Evolutionary conservation across 768 basidiomycete genomes (phyloP).

Genomic region (Calocera cornea): DNA sequence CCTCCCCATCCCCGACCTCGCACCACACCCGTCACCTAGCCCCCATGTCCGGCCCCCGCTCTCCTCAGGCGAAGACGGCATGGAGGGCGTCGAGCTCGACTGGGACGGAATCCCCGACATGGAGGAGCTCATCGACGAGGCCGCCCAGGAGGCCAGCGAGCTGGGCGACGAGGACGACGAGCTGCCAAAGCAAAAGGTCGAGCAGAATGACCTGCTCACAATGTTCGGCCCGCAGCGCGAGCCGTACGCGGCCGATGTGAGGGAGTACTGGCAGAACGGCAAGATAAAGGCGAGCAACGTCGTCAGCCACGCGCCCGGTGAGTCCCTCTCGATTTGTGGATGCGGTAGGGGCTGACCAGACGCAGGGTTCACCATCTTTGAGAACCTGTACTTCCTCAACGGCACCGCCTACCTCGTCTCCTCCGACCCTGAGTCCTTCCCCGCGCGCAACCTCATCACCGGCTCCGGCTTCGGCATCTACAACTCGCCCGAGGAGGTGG

Average conservation of each 20-base stretch:
- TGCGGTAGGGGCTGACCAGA: neutral
- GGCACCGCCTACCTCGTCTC: constrained; percentile 74
- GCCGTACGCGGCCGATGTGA: neutral
- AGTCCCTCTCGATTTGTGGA: constrained; percentile 5
- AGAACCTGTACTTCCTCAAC: constrained; percentile 66
- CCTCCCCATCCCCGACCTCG: constrained; percentile 8
- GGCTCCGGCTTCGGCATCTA: constrained; percentile 52
- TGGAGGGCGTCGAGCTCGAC: neutral
- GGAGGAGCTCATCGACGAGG: neutral
- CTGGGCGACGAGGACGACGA: neutral
- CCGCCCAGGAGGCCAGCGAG: constrained; percentile 1
- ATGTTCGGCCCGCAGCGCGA: neutral
- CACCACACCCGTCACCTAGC: constrained; percentile 12
- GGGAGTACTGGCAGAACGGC: neutral
- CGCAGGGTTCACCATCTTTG: constrained; percentile 81
- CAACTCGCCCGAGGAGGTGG: constrained; percentile 42
- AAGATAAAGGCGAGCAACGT: neutral
- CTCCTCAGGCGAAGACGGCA: neutral
- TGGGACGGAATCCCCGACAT: constrained; percentile 10
- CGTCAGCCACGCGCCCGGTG: neutral
- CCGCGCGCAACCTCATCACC: constrained; percentile 52
- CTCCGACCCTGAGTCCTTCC: constrained; percentile 51
- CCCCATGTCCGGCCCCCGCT: constrained; percentile 11
- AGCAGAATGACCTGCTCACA: neutral
- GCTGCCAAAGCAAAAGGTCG: neutral